Base-by-base conservation (phyloP, 768 basidiomycete species). In the Pulveroboletus sp. region DNA sequence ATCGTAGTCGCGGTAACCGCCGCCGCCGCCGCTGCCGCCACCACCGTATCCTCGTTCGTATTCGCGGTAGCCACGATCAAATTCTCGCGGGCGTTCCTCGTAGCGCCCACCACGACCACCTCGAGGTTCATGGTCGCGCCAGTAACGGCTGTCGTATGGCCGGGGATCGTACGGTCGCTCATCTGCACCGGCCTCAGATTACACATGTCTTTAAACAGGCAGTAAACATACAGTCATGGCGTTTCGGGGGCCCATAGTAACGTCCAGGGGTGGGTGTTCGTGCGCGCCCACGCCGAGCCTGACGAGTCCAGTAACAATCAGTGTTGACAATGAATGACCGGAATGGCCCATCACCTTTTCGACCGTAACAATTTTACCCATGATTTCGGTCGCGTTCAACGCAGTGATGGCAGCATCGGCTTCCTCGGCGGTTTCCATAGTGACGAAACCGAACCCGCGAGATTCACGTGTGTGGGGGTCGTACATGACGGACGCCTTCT, bases 231-330 rank as follows among this genome's bases (percentile, higher is more conserved):
- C 85, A 67, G 52, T 86, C 84, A 50, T 74, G 71, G 33, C 89
- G 79, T 72, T 94, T 93, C 37, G 93, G 90, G 40, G 93, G 91
- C 0, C 93, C 94, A 53, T 90, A 91, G 78, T 99, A 99, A 45
- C 87, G 74, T 23, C 95, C 95, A 4, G 95, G 95, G 6, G 95
- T 99, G 3, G 95, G 89, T 12, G 92, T 90, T 55, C 92, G 78
- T 16, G 91, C 92, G 52, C 92, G 85, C 47, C 87, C 92, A 56
- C 91, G 86, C 43, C 91, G 87, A 55, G 92, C 92, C 90, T 91
- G 35, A 21, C 47, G 19, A n/a, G 50, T 48, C 7, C 21, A 57
- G 43, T 17, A 42, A 45, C 6, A 29, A 45, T 39, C 13, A 58
- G 52, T 33, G 9, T 42, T 9, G 34, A 42, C 23, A 49, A 19